Conservation (phyloP, 1,284 basidiomycete genomes). For the Rhodotorula sp. region DNA sequence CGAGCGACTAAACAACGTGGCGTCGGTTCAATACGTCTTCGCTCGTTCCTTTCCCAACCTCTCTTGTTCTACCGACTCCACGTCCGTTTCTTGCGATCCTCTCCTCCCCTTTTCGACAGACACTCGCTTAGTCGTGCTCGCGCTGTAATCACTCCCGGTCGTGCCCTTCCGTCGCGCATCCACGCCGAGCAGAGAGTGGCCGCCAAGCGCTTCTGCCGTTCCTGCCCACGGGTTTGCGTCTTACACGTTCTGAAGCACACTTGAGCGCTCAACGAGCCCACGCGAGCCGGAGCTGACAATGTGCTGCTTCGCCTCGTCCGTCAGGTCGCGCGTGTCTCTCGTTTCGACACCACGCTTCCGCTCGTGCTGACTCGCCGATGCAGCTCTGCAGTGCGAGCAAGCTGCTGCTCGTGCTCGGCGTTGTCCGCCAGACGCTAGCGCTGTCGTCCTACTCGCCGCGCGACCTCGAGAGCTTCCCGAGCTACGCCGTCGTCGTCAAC, state of each 20-base stretch:
- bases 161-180: no score
- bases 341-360: not conserved
- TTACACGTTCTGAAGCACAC: no score
- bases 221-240: no score
- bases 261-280: no score
- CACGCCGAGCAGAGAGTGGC: no score
- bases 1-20: not conserved
- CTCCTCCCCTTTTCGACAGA: not conserved
- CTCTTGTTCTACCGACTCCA: no score
- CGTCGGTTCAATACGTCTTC: not conserved
- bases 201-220: no score
- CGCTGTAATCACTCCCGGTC: not conserved
- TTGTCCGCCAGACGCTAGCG: constrained; percentile 6
- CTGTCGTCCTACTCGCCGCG: constrained; percentile 43
- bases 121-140: not conserved
- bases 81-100: no score
- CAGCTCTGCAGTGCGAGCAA: not conserved
- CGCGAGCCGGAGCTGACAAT: no score
- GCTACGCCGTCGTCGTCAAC: constrained; percentile 34
- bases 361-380: not conserved
- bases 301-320: not conserved
- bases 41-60: not conserved
- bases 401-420: not conserved
- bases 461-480: constrained; percentile 42
- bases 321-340: not conserved